phyloP scores from a whole-genome alignment of 192 early-diverging fungal genomes.

The Gonapodya sp. region DNA sequence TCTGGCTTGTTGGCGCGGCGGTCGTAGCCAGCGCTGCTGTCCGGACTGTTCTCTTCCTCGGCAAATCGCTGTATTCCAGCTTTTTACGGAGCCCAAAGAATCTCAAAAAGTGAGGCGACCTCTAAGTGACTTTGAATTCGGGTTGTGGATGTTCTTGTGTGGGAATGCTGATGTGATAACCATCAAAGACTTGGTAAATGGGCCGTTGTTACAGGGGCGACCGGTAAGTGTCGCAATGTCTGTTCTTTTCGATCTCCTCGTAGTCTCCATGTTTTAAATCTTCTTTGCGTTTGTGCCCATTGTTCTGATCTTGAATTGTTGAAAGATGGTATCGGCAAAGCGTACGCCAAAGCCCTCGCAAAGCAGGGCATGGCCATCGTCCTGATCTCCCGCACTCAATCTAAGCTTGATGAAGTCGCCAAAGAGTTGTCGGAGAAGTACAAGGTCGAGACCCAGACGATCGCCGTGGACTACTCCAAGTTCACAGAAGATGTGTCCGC shows the following conservation, averaged over 20 bases:
- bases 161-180: too few relatives aligned
- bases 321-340: not conserved
- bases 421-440: conserved; percentile 13
- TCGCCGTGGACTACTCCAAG: conserved; percentile 13
- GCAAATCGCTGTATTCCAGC: not conserved
- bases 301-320: not conserved
- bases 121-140: too few relatives aligned
- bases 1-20: not conserved
- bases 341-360: not conserved
- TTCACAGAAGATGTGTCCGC: not conserved
- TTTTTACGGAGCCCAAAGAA: not conserved
- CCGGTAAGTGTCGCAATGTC: not conserved
- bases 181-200: not conserved
- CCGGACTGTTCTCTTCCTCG: not conserved
- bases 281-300: not conserved
- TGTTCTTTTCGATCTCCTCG: not conserved
- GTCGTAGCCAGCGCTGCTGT: not conserved
- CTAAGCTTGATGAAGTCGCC: conserved; percentile 16
- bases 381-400: conserved; percentile 14
- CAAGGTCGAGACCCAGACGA: conserved; percentile 16
- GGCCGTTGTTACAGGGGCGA: conserved; percentile 4
- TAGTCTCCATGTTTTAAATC: too few relatives aligned
- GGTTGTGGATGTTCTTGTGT: too few relatives aligned
- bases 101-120: not conserved
- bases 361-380: not conserved